phyloP scores from a whole-genome alignment of 345 rosid species.

The Eucalyptus polyanthemos region DNA sequence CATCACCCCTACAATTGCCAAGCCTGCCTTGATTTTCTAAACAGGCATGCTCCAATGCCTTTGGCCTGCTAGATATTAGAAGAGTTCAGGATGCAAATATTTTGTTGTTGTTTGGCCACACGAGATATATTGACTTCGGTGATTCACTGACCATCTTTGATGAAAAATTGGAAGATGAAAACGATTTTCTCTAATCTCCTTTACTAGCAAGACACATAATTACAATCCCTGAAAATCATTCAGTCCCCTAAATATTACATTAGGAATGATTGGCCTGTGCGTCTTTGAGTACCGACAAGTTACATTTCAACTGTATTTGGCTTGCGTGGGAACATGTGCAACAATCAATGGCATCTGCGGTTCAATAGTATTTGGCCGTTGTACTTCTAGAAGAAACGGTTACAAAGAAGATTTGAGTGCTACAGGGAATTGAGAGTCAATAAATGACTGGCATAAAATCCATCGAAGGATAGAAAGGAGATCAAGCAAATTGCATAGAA shows the following conservation, averaged over 20 bases:
- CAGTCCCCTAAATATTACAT: background rate
- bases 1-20: background rate
- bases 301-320: background rate
- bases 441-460: background rate
- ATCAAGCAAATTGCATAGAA: background rate
- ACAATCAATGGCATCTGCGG: background rate
- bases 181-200: background rate
- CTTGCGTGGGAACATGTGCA: background rate
- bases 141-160: background rate
- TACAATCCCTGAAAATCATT: background rate
- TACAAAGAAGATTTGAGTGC: background rate
- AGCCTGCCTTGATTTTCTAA: background rate
- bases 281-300: background rate
- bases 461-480: background rate
- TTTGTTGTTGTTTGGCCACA: background rate
- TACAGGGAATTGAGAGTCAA: background rate
- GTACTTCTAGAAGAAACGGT: background rate
- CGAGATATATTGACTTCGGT: background rate
- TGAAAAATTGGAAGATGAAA: background rate
- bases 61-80: conserved; percentile 30
- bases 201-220: background rate
- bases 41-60: conserved; percentile 22
- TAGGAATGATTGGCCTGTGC: background rate
- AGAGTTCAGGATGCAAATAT: background rate
- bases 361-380: background rate